Percentiles rank a stretch among this genome's conserved stretches.
Evolutionary conservation across 23 red algal species (phyloP).

Genomic region (Gracilaria domingensis): DNA sequence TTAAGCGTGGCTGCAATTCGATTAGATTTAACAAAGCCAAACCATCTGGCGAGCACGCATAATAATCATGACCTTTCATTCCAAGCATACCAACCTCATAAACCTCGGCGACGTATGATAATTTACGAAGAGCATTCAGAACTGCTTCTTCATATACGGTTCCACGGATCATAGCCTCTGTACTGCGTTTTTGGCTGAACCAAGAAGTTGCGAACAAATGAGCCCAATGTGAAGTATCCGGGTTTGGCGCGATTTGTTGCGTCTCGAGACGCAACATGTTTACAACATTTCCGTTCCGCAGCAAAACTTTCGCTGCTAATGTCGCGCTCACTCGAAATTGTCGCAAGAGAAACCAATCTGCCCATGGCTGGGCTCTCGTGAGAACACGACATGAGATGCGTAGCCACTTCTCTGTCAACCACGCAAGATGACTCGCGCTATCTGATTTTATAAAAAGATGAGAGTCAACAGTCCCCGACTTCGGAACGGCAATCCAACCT

Average conservation of each 20-base stretch:
- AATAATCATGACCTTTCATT: neutral
- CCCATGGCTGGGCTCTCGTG: neutral
- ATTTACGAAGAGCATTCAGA: neutral
- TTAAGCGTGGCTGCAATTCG: neutral
- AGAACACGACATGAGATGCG: too few species aligned
- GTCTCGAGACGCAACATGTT: neutral
- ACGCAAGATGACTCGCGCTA: too few species aligned
- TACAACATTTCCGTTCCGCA: neutral
- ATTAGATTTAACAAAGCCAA: neutral
- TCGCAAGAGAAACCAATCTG: neutral
- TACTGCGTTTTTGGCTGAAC: neutral
- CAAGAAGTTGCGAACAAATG: neutral
- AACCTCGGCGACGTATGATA: neutral
- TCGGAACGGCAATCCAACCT: too few species aligned
- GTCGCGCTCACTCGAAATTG: neutral
- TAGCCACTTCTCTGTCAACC: too few species aligned
- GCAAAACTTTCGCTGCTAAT: neutral
- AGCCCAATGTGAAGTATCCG: neutral
- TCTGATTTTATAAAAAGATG: too few species aligned
- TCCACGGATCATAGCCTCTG: conserved; percentile 30
- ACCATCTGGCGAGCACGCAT: neutral
- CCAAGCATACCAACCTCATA: neutral
- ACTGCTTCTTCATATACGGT: conserved; percentile 39
- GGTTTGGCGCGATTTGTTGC: neutral
- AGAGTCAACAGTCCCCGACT: too few species aligned